These are phyloP conservation scores for Pelagophyceae sp. DNA, from an alignment of 352 stramenopile genomes.

Conservation along the genomic window DNA sequence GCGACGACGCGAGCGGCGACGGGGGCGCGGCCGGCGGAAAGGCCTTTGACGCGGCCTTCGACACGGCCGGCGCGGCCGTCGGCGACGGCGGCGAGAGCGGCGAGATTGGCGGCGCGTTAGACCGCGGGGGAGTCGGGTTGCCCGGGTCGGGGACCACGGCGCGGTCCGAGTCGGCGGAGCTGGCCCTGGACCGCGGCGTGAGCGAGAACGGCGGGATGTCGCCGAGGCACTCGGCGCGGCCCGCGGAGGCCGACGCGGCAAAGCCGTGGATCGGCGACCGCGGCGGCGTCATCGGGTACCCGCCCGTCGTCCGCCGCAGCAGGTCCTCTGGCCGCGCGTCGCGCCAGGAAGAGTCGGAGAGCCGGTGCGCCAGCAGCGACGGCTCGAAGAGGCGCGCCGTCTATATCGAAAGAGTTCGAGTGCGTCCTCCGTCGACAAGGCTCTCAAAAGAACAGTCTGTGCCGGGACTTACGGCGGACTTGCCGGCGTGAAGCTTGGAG, in stretches of 20 bases:
- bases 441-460: too few species aligned
- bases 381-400: neutral
- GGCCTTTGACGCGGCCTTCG: too few species aligned
- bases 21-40: too few species aligned
- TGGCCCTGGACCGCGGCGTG: too few species aligned
- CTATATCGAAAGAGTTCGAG: too few species aligned
- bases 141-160: neutral
- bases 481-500: neutral
- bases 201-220: neutral
- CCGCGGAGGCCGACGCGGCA: neutral
- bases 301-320: neutral
- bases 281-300: neutral
- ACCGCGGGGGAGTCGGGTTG: too few species aligned
- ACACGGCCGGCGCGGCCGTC: too few species aligned
- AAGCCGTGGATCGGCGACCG: neutral
- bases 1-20: neutral
- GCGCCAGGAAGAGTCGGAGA: neutral
- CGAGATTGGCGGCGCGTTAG: too few species aligned
- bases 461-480: neutral
- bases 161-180: neutral
- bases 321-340: neutral
- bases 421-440: too few species aligned
- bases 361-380: neutral
- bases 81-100: too few species aligned
- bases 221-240: neutral